Conservation (phyloP, 1,284 basidiomycete genomes). For the Sporisorium sorghi region DNA sequence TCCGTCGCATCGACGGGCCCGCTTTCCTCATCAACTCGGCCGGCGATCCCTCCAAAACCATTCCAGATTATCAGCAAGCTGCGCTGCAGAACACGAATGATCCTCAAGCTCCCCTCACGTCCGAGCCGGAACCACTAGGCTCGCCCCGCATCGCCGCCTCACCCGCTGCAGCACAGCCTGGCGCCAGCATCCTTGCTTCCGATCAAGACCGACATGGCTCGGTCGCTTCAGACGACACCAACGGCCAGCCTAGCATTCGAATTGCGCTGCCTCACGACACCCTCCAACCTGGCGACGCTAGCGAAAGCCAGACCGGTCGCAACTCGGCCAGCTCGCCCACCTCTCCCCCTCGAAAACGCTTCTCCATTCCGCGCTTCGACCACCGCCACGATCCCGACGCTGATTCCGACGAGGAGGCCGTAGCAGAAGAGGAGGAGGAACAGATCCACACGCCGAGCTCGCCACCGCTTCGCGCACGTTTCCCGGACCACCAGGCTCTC, state of each 20-base stretch:
- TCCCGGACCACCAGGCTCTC: conserved; percentile 24
- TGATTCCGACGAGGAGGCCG: conserved; percentile 33
- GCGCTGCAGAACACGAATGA: not conserved
- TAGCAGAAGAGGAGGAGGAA: conserved; percentile 11
- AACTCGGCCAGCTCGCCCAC: not conserved
- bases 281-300: not conserved
- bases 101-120: conserved; percentile 3
- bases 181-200: conserved; percentile 26
- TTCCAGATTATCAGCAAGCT: conserved; percentile 24
- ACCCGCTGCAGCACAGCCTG: conserved; percentile 18
- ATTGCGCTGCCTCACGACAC: conserved; percentile 35
- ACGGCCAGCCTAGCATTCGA: conserved; percentile 40
- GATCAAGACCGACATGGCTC: conserved; percentile 10
- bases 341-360: conserved; percentile 16
- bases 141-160: conserved; percentile 2
- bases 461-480: conserved; percentile 36
- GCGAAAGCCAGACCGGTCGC: not conserved
- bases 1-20: conserved; percentile 64
- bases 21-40: conserved; percentile 67
- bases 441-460: conserved; percentile 8
- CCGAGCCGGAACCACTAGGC: conserved; percentile 13
- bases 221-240: conserved; percentile 8
- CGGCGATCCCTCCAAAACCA: conserved; percentile 46
- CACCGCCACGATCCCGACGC: conserved; percentile 36
- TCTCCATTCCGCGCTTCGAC: conserved; percentile 43